Evolutionary conservation across 768 basidiomycete species (phyloP).

Genomic region (Tulasnella sp.): DNA sequence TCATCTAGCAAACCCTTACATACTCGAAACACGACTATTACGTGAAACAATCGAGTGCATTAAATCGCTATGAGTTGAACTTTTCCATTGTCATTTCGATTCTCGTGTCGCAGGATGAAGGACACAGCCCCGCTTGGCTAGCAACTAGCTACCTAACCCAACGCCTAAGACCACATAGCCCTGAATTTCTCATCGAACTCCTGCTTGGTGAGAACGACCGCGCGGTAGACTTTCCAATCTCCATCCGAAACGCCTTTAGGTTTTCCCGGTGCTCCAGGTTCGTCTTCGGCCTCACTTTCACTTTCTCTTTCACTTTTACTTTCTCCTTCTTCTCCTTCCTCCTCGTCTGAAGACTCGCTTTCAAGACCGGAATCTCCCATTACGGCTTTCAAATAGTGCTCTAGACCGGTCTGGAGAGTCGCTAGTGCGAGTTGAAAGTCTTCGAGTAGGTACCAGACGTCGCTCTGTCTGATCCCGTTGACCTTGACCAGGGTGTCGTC

Average conservation of each 20-base stretch:
- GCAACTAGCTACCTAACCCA: too few species aligned
- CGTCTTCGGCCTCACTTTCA: too few species aligned
- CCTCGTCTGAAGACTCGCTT: conserved; percentile 41
- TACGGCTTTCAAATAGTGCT: conserved; percentile 50
- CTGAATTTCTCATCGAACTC: conserved; percentile 65
- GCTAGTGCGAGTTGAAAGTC: conserved; percentile 59
- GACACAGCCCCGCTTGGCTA: too few species aligned
- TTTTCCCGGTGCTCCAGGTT: too few species aligned
- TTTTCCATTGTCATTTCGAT: too few species aligned
- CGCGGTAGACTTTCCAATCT: conserved; percentile 62
- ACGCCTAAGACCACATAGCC: conserved; percentile 70
- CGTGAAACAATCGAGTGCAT: too few species aligned
- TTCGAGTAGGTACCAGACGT: conserved; percentile 65
- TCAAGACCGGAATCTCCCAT: conserved; percentile 38
- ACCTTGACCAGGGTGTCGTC: too few species aligned
- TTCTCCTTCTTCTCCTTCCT: too few species aligned
- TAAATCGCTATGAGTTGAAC: too few species aligned
- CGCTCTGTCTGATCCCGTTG: conserved; percentile 49
- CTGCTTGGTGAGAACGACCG: conserved; percentile 49
- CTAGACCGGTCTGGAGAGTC: conserved; percentile 56
- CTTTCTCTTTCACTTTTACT: too few species aligned
- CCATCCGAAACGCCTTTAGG: conserved; percentile 47
- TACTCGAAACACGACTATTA: background rate
- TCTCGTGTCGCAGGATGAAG: too few species aligned
- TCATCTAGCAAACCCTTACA: too few species aligned